Percentiles rank a stretch among this genome's conserved stretches.
These are phyloP conservation scores for Vaccinium vitisidaea DNA, from an alignment of 148 eudicot species.

Conservation along the genomic window DNA sequence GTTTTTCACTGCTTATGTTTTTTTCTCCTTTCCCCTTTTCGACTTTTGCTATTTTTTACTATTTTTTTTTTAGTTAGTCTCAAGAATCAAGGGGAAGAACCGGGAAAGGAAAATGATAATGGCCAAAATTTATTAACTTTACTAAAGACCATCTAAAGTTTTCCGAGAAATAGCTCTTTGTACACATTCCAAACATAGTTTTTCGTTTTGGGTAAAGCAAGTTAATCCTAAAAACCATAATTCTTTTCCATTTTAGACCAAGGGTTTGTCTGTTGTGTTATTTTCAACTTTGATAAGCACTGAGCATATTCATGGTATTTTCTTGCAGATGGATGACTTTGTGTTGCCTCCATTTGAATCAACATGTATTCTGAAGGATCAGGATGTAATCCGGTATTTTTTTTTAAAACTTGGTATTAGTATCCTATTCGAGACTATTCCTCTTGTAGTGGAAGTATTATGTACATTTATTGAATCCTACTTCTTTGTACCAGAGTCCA, in stretches of 20 bases:
- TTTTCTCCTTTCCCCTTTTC: background rate
- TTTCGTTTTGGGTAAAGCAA: background rate
- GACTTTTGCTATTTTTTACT: background rate
- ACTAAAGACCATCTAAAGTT: background rate
- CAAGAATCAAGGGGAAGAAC: background rate
- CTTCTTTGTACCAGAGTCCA: constrained; percentile 48
- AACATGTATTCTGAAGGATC: constrained; percentile 63
- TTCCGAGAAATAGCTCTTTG: background rate
- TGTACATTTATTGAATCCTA: background rate
- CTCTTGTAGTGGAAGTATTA: background rate
- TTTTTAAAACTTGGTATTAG: constrained; percentile 12
- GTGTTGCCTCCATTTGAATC: constrained; percentile 84
- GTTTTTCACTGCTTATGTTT: background rate
- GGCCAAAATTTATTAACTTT: background rate
- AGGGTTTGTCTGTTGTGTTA: background rate
- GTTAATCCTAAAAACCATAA: background rate
- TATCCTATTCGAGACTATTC: background rate
- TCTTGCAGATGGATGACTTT: constrained; percentile 81
- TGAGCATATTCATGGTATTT: background rate
- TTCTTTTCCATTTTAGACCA: background rate
- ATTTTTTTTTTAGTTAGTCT: background rate
- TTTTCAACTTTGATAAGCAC: background rate
- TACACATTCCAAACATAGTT: background rate
- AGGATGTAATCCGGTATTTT: constrained; percentile 71
- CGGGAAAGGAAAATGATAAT: background rate